Percentiles rank a stretch among this genome's conserved stretches.
phyloP scores from a whole-genome alignment of 2,329 filamentous ascomycete genomes.

The Aureobasidium melanogenum region DNA sequence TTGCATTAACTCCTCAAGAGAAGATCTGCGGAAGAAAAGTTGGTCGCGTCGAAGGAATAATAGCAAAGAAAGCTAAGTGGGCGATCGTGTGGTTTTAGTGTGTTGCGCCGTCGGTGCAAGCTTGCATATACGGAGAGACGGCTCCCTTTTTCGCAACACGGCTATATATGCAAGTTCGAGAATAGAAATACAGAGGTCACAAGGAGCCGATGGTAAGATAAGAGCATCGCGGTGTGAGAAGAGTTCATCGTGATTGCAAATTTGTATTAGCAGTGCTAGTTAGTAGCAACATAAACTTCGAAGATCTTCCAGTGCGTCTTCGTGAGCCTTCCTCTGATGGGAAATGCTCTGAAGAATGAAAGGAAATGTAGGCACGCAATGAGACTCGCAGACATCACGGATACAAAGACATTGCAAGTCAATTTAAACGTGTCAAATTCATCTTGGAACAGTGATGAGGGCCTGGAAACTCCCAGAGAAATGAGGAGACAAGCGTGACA shows the following conservation, averaged over 20 bases:
- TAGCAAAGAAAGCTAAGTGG: neutral
- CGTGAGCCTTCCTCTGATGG: neutral
- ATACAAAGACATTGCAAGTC: conserved; percentile 5
- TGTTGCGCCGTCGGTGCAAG: neutral
- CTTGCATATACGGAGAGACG: neutral
- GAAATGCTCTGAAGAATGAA: neutral
- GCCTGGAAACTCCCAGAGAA: conserved; percentile 1
- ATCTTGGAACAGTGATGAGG: conserved; percentile 10
- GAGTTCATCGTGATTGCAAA: neutral
- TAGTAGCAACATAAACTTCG: neutral
- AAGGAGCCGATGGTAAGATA: neutral
- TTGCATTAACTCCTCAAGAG: neutral
- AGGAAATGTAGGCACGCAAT: conserved; percentile 2
- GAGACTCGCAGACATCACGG: conserved; percentile 8
- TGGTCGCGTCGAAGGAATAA: neutral
- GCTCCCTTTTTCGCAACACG: neutral
- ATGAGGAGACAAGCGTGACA: conserved; percentile 7
- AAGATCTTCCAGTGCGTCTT: neutral
- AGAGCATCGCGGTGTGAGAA: neutral
- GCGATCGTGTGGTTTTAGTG: neutral
- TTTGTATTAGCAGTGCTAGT: neutral
- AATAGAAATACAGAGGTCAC: neutral
- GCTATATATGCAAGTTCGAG: neutral
- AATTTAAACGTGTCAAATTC: conserved; percentile 3
- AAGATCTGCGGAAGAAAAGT: neutral